Evolutionary conservation across 257 asterid species (phyloP), one percentile per base, ranked within the genome.

Genomic region (Leonotis leonurus): DNA sequence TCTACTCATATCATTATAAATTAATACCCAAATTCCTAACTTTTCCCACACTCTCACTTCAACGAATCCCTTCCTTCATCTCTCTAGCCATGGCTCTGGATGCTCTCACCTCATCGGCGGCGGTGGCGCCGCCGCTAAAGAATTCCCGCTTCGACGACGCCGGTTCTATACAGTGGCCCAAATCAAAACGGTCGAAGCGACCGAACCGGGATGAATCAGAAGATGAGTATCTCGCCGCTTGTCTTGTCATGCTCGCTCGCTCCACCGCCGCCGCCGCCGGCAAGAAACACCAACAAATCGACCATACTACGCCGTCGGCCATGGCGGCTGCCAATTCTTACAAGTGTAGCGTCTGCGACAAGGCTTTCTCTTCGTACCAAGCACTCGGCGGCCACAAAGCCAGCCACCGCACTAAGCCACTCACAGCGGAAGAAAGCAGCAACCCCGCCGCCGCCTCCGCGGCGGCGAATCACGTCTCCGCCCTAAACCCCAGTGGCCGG

Each of bases 351-450:
- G 89, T 83, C 13, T 92, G 99, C 57, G 43, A 68, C 41, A 92
- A 80, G 43, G 58, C 74, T 3, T 92, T 92, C 65, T 14, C 71
- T 0, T 73, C 97, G 0, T 84, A 86, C 70, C 99, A 92, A 61
- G 97, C 99, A 0, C 80, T 92, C 16, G 99, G 97, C 39, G 99
- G 97, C 4, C 99, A 92, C 69, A 92, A 92, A 50, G 96, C 99
- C 14, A 89, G 99, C 80, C 99, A 92, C 82, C 84, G 99, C 8
- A 62, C 49, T 4, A 80, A 68, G 40, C 71, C 73, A 4, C 48
- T 64, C 20, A 4, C 32, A 4, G 53, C 33, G 7, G 0, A n/a
- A n/a, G n/a, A n/a, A n/a, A n/a, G n/a, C n/a, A n/a, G n/a, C n/a
- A n/a, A n/a, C n/a, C n/a, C 73, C 3, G 30, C 73, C 29, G 10